Evolutionary conservation across 2,329 filamentous ascomycete species (phyloP).

Genomic region (Bipolaris victoriae): DNA sequence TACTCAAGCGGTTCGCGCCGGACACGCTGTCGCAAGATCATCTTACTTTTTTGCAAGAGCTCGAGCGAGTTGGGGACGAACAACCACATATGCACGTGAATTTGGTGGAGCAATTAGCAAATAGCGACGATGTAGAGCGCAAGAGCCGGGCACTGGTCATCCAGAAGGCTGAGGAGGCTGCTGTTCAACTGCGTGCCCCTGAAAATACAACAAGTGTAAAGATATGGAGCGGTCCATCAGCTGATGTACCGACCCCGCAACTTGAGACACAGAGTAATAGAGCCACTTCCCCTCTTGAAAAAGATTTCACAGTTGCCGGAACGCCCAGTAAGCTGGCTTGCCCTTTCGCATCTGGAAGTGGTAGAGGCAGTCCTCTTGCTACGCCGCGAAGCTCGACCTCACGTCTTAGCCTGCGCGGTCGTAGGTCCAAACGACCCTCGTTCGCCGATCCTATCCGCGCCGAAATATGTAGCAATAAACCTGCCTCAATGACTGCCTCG

Average conservation of each 20-base stretch:
- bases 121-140: conserved; percentile 44
- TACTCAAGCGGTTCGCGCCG: conserved; percentile 49
- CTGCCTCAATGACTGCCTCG: conserved; percentile 57
- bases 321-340: conserved; percentile 80
- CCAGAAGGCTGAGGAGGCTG: conserved; percentile 44
- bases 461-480: conserved; percentile 49
- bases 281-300: conserved; percentile 66
- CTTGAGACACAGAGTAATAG: conserved; percentile 41
- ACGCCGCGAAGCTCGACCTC: conserved; percentile 51
- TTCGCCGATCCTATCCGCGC: conserved; percentile 53
- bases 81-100: conserved; percentile 32
- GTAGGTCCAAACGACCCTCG: conserved; percentile 50
- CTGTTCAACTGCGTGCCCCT: conserved; percentile 32
- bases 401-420: conserved; percentile 42
- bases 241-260: conserved; percentile 33
- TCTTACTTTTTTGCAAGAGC: conserved; percentile 48
- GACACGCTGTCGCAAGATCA: conserved; percentile 50
- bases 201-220: conserved; percentile 41
- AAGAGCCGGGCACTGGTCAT: conserved; percentile 43
- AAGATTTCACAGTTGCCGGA: conserved; percentile 88
- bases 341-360: conserved; percentile 69
- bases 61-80: conserved; percentile 45
- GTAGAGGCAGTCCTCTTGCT: conserved; percentile 53
- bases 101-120: conserved; percentile 45
- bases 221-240: conserved; percentile 51